These are phyloP conservation scores for Phialemonium atrogriseum DNA, from an alignment of 2,329 filamentous ascomycete species.

Conservation along the genomic window DNA sequence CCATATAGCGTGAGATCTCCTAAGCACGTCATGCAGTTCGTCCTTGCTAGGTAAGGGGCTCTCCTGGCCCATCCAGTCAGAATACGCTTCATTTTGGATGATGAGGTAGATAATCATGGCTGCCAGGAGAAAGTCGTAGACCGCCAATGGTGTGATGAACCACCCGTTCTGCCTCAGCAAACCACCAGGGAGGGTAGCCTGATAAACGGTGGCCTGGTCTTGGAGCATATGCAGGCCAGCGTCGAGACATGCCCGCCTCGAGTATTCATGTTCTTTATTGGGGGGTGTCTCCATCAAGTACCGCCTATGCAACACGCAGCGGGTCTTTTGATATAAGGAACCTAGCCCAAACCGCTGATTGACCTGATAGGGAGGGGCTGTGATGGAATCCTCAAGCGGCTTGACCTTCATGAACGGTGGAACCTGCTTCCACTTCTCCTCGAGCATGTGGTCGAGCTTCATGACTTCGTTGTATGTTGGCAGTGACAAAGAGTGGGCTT, in stretches of 20 bases:
- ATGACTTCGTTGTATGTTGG: constrained; percentile 42
- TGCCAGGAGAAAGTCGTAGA: constrained; percentile 55
- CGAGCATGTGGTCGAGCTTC: constrained; percentile 35
- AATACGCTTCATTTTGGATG: constrained; percentile 33
- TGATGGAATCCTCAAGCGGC: constrained; percentile 39
- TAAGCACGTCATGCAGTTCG: constrained; percentile 31
- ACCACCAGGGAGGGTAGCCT: constrained; percentile 43
- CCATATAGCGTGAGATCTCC: constrained; percentile 36
- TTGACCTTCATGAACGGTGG: constrained; percentile 40
- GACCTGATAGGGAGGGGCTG: constrained; percentile 36
- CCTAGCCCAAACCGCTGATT: constrained; percentile 46
- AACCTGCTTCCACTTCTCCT: constrained; percentile 34
- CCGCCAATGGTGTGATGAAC: constrained; percentile 48
- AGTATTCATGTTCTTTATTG: constrained; percentile 40
- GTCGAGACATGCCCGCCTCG: constrained; percentile 40
- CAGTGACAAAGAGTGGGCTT: constrained; percentile 38
- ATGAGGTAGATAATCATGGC: constrained; percentile 52
- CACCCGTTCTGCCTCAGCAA: constrained; percentile 43
- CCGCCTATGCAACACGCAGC: constrained; percentile 46
- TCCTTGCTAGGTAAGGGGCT: constrained; percentile 24
- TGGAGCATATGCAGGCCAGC: constrained; percentile 38
- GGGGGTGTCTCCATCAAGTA: constrained; percentile 37
- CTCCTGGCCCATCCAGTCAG: constrained; percentile 26
- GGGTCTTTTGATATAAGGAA: constrained; percentile 44
- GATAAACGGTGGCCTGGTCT: constrained; percentile 38